Percentiles rank a stretch among this genome's conserved stretches.
Conservation (phyloP, 2,329 filamentous ascomycete genomes). For the Sclerotinia subarctica region DNA sequence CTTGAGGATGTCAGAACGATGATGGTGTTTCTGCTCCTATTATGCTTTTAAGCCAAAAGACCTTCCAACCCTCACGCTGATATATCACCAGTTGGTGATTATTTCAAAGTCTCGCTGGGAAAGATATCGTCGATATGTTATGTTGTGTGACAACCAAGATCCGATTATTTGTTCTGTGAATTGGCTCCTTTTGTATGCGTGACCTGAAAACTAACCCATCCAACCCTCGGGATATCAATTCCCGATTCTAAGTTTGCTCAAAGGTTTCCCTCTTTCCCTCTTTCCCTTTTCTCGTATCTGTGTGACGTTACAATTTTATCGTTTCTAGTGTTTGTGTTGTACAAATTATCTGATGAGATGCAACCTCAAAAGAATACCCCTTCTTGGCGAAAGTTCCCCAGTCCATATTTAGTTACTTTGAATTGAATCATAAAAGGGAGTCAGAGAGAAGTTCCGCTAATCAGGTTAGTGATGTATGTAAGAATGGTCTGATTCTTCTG, state of each 20-base stretch:
- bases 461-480: neutral
- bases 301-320: neutral
- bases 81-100: neutral
- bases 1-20: neutral
- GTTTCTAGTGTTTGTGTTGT: neutral
- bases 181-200: neutral
- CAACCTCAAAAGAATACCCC: neutral
- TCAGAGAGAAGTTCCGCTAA: neutral
- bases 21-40: neutral
- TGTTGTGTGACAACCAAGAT: neutral
- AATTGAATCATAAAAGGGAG: conserved; percentile 1
- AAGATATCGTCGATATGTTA: neutral
- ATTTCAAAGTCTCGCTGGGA: neutral
- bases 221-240: neutral
- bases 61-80: neutral
- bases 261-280: neutral
- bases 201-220: neutral
- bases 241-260: neutral
- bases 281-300: neutral
- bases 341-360: neutral
- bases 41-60: neutral
- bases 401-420: neutral
- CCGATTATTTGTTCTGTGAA: neutral
- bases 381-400: conserved; percentile 5
- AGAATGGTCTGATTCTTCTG: conserved; percentile 4